Evolutionary conservation across 1,284 basidiomycete genomes (phyloP).

Genomic region (Trichosporon sp.): DNA sequence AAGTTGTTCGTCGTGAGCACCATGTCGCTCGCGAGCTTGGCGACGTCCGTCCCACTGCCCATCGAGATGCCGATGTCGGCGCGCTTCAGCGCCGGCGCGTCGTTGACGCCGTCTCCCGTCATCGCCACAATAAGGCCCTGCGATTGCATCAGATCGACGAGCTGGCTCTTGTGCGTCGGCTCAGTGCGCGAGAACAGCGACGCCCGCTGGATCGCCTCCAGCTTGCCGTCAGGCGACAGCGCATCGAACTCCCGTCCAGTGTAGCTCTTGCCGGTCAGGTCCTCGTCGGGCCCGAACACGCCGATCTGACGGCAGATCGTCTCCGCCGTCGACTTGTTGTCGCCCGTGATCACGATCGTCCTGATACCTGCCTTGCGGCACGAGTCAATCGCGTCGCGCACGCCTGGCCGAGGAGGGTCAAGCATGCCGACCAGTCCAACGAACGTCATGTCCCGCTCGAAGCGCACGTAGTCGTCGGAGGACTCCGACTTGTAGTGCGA

Average conservation of each 20-base stretch:
- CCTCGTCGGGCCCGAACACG: slow-evolving; percentile 76
- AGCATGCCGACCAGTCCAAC: slow-evolving; percentile 96
- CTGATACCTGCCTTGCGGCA: slow-evolving; percentile 91
- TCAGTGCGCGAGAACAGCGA: slow-evolving; percentile 90
- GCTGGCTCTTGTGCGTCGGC: slow-evolving; percentile 88
- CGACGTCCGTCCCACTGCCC: slow-evolving; percentile 98
- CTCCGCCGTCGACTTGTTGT: slow-evolving; percentile 97
- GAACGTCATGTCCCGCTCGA: slow-evolving; percentile 87
- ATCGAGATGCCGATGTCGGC: slow-evolving; percentile 99
- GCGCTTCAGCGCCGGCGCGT: slow-evolving; percentile 92
- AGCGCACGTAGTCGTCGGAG: slow-evolving; percentile 74
- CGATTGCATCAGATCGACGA: slow-evolving; percentile 91
- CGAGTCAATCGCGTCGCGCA: slow-evolving; percentile 76
- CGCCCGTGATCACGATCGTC: slow-evolving; percentile 96
- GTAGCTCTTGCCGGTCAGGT: slow-evolving; percentile 84
- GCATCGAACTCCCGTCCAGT: slow-evolving; percentile 89
- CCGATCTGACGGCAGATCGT: slow-evolving; percentile 95
- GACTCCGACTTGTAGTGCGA: slow-evolving; percentile 74
- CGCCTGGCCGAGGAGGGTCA: slow-evolving; percentile 95
- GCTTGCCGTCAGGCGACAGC: slow-evolving; percentile 71
- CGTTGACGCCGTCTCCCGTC: slow-evolving; percentile 95
- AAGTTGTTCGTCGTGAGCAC: slow-evolving; percentile 65
- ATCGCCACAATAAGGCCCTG: slow-evolving; percentile 95
- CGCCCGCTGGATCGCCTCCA: slow-evolving; percentile 77
- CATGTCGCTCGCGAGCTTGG: slow-evolving; percentile 96